A percentile compares a stretch with the other conserved stretches of the same genome.
Evolutionary conservation across 768 basidiomycete genomes (phyloP).

Genomic region (Galerina marginata): DNA sequence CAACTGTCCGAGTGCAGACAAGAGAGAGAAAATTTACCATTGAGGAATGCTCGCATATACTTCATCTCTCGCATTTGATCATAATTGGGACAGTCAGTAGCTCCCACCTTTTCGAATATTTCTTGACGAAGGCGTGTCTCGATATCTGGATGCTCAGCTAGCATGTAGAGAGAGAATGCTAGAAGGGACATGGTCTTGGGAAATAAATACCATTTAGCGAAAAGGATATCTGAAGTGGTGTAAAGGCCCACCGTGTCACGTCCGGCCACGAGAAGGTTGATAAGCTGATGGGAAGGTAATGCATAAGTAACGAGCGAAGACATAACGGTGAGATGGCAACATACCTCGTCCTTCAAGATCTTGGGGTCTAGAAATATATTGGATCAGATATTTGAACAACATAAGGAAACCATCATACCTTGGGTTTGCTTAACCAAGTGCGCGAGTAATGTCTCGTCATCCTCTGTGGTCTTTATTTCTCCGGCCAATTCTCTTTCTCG

Average conservation of each 20-base stretch:
- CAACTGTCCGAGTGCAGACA: neutral
- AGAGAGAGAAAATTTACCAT: constrained; percentile 36
- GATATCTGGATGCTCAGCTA: constrained; percentile 48
- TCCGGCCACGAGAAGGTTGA: constrained; percentile 46
- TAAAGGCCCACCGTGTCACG: constrained; percentile 53
- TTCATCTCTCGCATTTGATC: constrained; percentile 55
- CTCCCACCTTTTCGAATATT: constrained; percentile 43
- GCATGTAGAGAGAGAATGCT: constrained; percentile 49
- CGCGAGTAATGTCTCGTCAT: constrained; percentile 45
- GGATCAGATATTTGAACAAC: neutral
- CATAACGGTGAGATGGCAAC: neutral
- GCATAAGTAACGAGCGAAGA: neutral
- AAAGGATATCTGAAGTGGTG: neutral
- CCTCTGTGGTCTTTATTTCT: constrained; percentile 10
- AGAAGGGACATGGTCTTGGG: constrained; percentile 43
- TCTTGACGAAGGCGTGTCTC: constrained; percentile 44
- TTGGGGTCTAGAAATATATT: constrained; percentile 22
- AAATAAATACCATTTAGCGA: neutral
- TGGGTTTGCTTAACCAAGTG: constrained; percentile 58
- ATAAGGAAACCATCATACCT: neutral
- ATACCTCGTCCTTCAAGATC: constrained; percentile 42
- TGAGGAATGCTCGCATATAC: constrained; percentile 37
- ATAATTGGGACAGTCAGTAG: constrained; percentile 40
- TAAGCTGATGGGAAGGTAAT: constrained; percentile 3
- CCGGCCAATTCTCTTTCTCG: constrained; percentile 9